Evolutionary conservation across 352 stramenopile genomes (phyloP).

Genomic region (Globisporangium middletonii): DNA sequence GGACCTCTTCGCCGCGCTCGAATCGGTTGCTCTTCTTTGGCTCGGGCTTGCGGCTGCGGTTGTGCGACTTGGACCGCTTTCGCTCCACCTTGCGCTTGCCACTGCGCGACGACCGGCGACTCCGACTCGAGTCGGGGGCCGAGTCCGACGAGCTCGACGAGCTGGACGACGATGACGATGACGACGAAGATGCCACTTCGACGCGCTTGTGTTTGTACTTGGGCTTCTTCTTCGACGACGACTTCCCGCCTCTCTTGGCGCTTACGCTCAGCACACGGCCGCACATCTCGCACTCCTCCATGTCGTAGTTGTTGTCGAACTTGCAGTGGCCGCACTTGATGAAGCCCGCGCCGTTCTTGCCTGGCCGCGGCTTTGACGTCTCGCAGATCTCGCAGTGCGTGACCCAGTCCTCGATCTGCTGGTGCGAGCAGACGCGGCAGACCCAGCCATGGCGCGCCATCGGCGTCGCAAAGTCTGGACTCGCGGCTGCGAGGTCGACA

Average conservation of each 20-base stretch:
- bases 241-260: constrained; percentile 26
- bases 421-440: constrained; percentile 59
- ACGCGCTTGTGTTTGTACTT: constrained; percentile 18
- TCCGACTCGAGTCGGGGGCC: constrained; percentile 24
- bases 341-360: constrained; percentile 39
- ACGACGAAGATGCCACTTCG: background rate
- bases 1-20: constrained; percentile 49
- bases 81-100: constrained; percentile 23
- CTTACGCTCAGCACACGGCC: constrained; percentile 27
- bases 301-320: constrained; percentile 75
- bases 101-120: constrained; percentile 21
- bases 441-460: constrained; percentile 47
- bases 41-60: constrained; percentile 18
- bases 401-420: constrained; percentile 64
- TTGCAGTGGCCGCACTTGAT: constrained; percentile 61
- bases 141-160: constrained; percentile 16
- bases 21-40: constrained; percentile 27
- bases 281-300: constrained; percentile 66
- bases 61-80: constrained; percentile 18
- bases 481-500: constrained; percentile 24
- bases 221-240: constrained; percentile 19
- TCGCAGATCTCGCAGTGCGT: constrained; percentile 71
- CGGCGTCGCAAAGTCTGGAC: constrained; percentile 21
- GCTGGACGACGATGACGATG: background rate
- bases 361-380: constrained; percentile 48